Base-by-base conservation (phyloP, 2,329 filamentous ascomycete species). In the Scytalidium sp. region DNA sequence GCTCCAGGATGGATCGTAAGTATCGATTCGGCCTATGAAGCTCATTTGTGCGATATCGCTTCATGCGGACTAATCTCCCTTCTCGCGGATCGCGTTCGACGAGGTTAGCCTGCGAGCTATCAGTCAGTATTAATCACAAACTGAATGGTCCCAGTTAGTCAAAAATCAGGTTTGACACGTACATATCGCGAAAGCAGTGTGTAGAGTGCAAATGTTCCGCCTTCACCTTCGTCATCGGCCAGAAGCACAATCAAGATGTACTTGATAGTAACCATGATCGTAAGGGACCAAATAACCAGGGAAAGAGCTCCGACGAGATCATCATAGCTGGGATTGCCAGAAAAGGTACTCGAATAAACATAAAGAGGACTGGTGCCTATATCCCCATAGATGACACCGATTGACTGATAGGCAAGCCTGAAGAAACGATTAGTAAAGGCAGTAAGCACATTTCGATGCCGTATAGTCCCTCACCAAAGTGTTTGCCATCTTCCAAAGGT, bases 151-250 rank as follows among this genome's bases (percentile, higher is more conserved):
- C n/a, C n/a, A n/a, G n/a, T n/a, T n/a, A n/a, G n/a, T n/a, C n/a
- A n/a, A n/a, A n/a, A n/a, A n/a, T n/a, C n/a, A n/a, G n/a, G n/a
- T n/a, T n/a, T n/a, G n/a, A n/a, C n/a, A n/a, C n/a, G n/a, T n/a
- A n/a, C 75, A 64, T 79, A 84, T 57, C 81, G 72, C 3, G 83
- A 78, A 2, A 88, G 74, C 13, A 88, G 67, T 3, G 80, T 83
- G 64, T 87, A 87, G 21, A 83, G 76, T 23, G 79, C 81, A 64
- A 88, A 88, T 0, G 84, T 87, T 23, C 85, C 85, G 22, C 85
- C 85, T 60, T 88, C 83, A 41, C 85, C 85, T 60, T 88, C 84
- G 53, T 88, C 83, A 63, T 88, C 84, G 46, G 85, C 85, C 27
- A 70, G 71, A 4, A 88, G 67, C 32, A 88, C 78, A 60, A 88